phyloP scores from a whole-genome alignment of 768 basidiomycete genomes.

The Mycena maculata region DNA sequence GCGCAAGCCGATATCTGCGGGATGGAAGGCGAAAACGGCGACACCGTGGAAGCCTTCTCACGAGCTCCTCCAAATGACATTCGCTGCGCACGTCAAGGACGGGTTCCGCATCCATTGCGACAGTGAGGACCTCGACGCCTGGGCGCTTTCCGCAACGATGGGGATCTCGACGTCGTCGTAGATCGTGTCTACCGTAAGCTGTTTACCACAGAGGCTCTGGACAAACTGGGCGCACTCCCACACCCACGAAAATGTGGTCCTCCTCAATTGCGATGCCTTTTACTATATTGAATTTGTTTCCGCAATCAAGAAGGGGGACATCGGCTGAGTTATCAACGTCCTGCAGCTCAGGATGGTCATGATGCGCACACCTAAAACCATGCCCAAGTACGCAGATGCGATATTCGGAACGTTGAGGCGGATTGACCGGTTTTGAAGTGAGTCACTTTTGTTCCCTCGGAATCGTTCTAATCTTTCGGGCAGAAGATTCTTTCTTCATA shows the following conservation, averaged over 20 bases:
- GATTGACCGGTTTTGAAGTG: not conserved
- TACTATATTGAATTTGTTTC: constrained; percentile 32
- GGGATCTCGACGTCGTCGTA: constrained; percentile 25
- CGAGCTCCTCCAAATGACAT: constrained; percentile 14
- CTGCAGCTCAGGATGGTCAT: constrained; percentile 30
- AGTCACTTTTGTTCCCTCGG: not conserved
- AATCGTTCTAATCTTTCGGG: not conserved
- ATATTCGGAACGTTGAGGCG: no score
- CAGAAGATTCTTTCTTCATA: constrained; percentile 29
- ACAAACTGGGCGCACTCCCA: not conserved
- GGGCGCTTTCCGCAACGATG: no score
- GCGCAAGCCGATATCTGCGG: constrained; percentile 26
- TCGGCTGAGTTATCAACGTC: constrained; percentile 35
- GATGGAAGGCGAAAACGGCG: constrained; percentile 8
- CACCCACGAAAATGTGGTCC: constrained; percentile 25
- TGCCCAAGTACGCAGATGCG: no score
- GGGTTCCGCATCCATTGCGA: no score
- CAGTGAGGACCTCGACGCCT: no score
- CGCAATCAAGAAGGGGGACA: constrained; percentile 39
- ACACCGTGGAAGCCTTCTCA: constrained; percentile 22
- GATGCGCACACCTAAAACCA: no score
- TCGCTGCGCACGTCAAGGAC: not conserved
- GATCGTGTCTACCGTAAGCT: constrained; percentile 22
- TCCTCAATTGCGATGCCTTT: no score
- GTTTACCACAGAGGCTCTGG: constrained; percentile 13